phyloP scores from a whole-genome alignment of 1,284 basidiomycete species.

The Ganoderma sinense region DNA sequence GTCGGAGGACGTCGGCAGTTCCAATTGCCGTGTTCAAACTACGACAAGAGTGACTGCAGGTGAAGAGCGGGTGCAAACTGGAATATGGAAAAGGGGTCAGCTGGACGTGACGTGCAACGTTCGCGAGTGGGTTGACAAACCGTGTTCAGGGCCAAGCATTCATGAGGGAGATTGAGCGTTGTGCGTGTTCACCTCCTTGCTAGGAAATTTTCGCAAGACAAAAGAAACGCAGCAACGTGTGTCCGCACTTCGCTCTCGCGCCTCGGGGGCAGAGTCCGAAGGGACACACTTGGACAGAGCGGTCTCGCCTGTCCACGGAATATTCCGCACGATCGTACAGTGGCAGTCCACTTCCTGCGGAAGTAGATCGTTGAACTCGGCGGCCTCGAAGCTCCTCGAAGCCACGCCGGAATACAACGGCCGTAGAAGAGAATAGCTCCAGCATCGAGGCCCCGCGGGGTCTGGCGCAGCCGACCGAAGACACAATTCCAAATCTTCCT shows the following conservation, averaged over 20 bases:
- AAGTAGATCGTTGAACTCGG: conserved; percentile 4
- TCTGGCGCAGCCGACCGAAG: neutral
- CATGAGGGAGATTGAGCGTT: conserved; percentile 4
- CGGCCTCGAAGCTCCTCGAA: neutral
- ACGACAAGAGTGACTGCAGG: neutral
- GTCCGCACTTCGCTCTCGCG: neutral
- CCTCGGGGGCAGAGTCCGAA: neutral
- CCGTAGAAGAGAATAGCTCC: conserved; percentile 2
- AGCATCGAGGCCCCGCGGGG: neutral
- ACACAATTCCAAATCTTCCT: neutral
- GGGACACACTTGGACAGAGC: neutral
- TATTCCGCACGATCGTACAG: neutral
- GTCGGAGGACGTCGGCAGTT: conserved; percentile 7
- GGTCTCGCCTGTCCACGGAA: neutral
- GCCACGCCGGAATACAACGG: neutral
- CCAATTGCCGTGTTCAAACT: conserved; percentile 9
- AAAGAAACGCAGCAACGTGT: neutral
- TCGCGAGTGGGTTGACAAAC: neutral
- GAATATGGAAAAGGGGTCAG: neutral
- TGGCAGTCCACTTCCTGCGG: neutral
- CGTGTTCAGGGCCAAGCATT: neutral
- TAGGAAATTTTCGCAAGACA: neutral
- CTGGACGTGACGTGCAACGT: neutral
- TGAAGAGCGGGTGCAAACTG: conserved; percentile 2
- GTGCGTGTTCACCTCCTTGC: neutral